Percentiles rank a stretch among this genome's conserved stretches.
phyloP scores from a whole-genome alignment of 2,329 filamentous ascomycete genomes.

The Xylaria polymorpha region DNA sequence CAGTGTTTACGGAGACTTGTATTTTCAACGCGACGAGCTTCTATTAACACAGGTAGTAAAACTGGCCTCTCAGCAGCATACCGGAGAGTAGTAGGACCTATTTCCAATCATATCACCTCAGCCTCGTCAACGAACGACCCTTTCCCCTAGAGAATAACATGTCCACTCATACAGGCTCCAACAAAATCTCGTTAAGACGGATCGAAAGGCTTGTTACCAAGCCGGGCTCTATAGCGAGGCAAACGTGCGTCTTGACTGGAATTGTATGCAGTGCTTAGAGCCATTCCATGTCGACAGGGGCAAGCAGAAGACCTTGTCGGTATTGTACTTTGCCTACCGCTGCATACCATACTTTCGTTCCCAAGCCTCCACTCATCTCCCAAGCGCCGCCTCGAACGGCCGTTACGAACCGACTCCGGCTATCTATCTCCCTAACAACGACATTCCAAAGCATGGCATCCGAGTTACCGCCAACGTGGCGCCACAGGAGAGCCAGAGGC shows the following conservation, averaged over 20 bases:
- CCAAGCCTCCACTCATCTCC: neutral
- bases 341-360: neutral
- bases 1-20: too few species aligned
- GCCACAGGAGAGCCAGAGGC: neutral
- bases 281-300: neutral
- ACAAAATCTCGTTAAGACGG: neutral
- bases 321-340: neutral
- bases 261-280: neutral
- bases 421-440: neutral
- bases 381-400: neutral
- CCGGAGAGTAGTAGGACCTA: neutral
- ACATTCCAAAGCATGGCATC: neutral
- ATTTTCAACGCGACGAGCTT: too few species aligned
- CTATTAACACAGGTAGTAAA: neutral
- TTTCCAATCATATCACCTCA: neutral
- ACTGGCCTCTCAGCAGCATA: neutral
- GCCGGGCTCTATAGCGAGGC: neutral
- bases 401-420: neutral
- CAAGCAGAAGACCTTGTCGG: neutral
- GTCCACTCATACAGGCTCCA: neutral
- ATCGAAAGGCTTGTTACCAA: neutral
- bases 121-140: neutral
- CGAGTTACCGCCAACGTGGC: conserved; percentile 9
- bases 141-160: neutral
- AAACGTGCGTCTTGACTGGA: neutral